Base-by-base conservation (phyloP, 306 rosid genomes). In the Herpetospermum pedunculosum region DNA sequence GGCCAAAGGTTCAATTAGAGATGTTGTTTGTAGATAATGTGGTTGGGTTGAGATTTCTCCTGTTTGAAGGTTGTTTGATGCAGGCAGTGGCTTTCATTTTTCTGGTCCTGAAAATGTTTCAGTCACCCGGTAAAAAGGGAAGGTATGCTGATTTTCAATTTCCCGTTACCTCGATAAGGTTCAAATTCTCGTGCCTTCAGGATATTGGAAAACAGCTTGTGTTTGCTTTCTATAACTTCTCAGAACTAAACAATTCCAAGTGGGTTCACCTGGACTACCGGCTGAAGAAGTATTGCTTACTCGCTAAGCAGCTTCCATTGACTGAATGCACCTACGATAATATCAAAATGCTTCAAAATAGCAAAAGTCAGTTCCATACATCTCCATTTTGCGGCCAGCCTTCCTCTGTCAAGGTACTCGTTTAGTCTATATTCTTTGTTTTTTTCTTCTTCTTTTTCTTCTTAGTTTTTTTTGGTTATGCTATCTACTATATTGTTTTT, bases 251-350 rank as follows among this genome's bases (percentile, higher is more conserved):
- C 77, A 76, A 80, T 79, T 88, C 96, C 14, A 83, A 77, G 80
- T 95, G 97, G 99, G 67, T 73, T 82, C 77, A 71, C 83, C 80
- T 95, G 37, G 99, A 95, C 78, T 70, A 80, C 48, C 86, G 85
- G 83, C 82, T 95, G 28, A 74, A 74, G 87, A 87, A 80, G 63
- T 86, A 84, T 85, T 91, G 97, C 82, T 69, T 81, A 30, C 77
- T 95, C 65, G 73, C 87, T 74, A 89, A 88, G 88, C 88, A 86
- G 77, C 90, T 95, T 26, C 85, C 86, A 80, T 79, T 81, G 64
- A 79, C 90, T 74, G 96, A 95, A 83, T 95, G 99, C 88, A 88
- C 99, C 28, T 91, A 87, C 57, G 96, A 89, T 82, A 91, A 92
- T 84, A 84, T 95, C 77, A 87, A 84, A 81, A 87, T 83, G 70